These are phyloP conservation scores for Blastocystis sp. DNA, from an alignment of 352 stramenopile genomes.

Conservation along the genomic window DNA sequence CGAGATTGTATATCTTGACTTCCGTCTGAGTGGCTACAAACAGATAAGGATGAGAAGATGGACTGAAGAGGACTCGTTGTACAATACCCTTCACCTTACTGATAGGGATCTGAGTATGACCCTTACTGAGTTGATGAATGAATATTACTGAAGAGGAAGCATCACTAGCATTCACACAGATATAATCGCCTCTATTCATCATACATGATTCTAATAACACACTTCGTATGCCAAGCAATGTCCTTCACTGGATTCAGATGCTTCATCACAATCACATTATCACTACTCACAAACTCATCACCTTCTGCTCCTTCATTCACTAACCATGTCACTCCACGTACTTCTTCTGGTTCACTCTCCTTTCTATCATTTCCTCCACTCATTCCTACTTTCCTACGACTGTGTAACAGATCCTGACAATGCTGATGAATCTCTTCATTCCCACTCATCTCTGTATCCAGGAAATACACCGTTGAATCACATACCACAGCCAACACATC, in stretches of 20 bases:
- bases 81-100: constrained; percentile 82
- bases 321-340: constrained; percentile 20
- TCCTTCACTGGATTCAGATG: constrained; percentile 67
- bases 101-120: constrained; percentile 90
- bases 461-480: not conserved
- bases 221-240: constrained; percentile 91
- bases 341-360: not conserved
- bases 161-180: constrained; percentile 78
- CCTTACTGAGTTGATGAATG: constrained; percentile 95
- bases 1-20: constrained; percentile 95
- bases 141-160: constrained; percentile 78
- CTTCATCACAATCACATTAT: constrained; percentile 14
- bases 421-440: constrained; percentile 29
- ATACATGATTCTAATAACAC: not conserved
- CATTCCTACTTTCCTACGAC: not conserved
- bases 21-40: constrained; percentile 97
- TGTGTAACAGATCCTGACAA: constrained; percentile 32
- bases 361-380: not conserved
- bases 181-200: constrained; percentile 82
- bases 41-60: constrained; percentile 90
- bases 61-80: constrained; percentile 92
- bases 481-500: constrained; percentile 80
- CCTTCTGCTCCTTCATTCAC: not conserved
- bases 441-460: constrained; percentile 40
- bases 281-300: not conserved